Conservation (phyloP, 306 rosid genomes). For the Lablab purpureus region DNA sequence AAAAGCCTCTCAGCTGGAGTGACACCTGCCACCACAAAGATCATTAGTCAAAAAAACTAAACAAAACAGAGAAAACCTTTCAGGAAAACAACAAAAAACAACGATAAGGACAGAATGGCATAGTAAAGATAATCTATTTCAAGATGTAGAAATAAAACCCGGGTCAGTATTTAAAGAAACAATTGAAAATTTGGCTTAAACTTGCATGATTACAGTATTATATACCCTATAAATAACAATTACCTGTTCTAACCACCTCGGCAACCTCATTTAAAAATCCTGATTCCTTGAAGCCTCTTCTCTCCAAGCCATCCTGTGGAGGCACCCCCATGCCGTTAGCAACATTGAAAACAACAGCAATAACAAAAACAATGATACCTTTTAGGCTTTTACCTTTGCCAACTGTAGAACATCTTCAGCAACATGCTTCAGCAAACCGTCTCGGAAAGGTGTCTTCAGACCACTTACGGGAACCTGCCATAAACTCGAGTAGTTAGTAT, state of each 20-base stretch:
- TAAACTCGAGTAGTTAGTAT: slow-evolving; percentile 40
- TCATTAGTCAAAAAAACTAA: background rate
- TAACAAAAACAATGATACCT: slow-evolving; percentile 29
- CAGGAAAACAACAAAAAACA: slow-evolving; percentile 2
- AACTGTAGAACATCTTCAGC: slow-evolving; percentile 86
- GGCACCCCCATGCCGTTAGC: slow-evolving; percentile 25
- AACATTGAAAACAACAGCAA: slow-evolving; percentile 39
- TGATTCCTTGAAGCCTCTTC: slow-evolving; percentile 92
- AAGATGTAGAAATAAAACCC: background rate
- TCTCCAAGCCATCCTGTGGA: slow-evolving; percentile 88
- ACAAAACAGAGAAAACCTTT: slow-evolving; percentile 10
- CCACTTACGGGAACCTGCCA: slow-evolving; percentile 83
- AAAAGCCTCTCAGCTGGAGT: slow-evolving; percentile 94
- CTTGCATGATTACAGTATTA: background rate
- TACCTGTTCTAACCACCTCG: slow-evolving; percentile 94
- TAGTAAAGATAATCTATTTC: slow-evolving; percentile 10
- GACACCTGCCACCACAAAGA: slow-evolving; percentile 63
- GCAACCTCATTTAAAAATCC: slow-evolving; percentile 93
- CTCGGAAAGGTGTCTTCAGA: slow-evolving; percentile 92
- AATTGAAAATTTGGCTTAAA: background rate
- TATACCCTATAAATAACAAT: slow-evolving; percentile 9
- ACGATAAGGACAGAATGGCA: background rate
- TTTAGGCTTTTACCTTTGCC: slow-evolving; percentile 67
- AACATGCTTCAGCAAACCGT: slow-evolving; percentile 87
- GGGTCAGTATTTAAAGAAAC: background rate